A percentile compares a stretch with the other conserved stretches of the same genome.
phyloP scores from a whole-genome alignment of 805 yeast species.

The Barnettozyma sucrosica region DNA sequence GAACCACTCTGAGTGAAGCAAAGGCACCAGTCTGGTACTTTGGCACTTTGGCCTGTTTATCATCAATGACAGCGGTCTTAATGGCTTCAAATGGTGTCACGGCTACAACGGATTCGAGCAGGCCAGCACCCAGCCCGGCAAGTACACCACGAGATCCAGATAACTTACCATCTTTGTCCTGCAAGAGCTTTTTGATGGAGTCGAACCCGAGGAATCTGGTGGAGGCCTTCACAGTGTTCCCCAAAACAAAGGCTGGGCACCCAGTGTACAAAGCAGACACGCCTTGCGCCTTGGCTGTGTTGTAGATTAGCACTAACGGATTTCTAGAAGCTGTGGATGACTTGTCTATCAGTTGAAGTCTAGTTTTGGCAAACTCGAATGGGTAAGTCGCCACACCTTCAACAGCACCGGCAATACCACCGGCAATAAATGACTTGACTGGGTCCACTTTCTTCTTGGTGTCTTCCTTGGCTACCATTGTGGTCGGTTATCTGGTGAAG shows the following conservation, averaged over 20 bases:
- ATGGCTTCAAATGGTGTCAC: constrained; percentile 97
- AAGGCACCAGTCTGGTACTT: constrained; percentile 56
- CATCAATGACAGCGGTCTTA: constrained; percentile 93
- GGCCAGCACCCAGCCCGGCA: constrained; percentile 98
- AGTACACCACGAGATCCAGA: constrained; percentile 87
- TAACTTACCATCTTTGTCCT: constrained; percentile 80
- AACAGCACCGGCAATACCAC: constrained; percentile 94
- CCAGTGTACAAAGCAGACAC: constrained; percentile 79
- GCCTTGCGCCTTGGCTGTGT: constrained; percentile 75
- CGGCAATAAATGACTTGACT: constrained; percentile 80
- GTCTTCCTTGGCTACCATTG: constrained; percentile 3
- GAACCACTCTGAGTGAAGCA: constrained; percentile 60
- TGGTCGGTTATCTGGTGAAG: neutral
- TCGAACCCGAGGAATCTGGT: constrained; percentile 92
- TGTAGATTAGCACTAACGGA: constrained; percentile 75
- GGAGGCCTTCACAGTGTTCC: constrained; percentile 95
- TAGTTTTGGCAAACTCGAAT: constrained; percentile 93
- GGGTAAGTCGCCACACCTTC: constrained; percentile 93
- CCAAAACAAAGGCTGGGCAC: constrained; percentile 93
- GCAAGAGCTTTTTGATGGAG: constrained; percentile 66
- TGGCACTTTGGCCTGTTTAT: constrained; percentile 71
- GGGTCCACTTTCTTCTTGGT: constrained; percentile 49
- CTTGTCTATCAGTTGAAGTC: constrained; percentile 77
- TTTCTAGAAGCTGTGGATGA: constrained; percentile 63
- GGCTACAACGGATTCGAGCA: constrained; percentile 84